These are phyloP conservation scores for Lycium barbarum DNA, from an alignment of 257 asterid species.

Conservation along the genomic window DNA sequence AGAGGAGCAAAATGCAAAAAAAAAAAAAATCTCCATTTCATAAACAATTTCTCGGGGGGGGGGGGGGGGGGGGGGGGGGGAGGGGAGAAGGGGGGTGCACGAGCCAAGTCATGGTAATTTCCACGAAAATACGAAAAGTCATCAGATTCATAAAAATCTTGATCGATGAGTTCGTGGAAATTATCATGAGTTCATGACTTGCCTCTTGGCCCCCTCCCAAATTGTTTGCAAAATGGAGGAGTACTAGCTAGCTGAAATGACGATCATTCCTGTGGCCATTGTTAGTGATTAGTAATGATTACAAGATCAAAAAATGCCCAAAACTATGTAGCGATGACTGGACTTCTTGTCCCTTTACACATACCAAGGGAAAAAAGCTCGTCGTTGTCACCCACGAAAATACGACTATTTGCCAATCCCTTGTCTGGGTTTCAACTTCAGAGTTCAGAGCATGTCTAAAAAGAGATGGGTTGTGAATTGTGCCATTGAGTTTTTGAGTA, in stretches of 20 bases:
- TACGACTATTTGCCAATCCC: neutral
- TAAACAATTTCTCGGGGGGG: neutral
- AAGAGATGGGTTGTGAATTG: slow-evolving; percentile 1
- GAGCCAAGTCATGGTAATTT: neutral
- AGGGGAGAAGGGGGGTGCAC: too few species aligned
- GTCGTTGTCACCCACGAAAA: neutral
- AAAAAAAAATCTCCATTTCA: neutral
- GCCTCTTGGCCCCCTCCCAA: too few species aligned
- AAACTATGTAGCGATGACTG: neutral
- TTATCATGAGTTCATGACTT: too few species aligned
- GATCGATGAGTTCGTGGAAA: neutral
- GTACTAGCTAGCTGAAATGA: too few species aligned
- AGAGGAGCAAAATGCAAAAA: too few species aligned
- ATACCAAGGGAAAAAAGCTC: slow-evolving; percentile 26
- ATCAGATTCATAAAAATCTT: too few species aligned
- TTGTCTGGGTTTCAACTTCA: neutral
- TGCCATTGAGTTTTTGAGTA: slow-evolving; percentile 20
- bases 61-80: too few species aligned
- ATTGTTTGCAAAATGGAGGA: too few species aligned
- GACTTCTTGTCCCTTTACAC: slow-evolving; percentile 17
- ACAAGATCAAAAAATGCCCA: neutral
- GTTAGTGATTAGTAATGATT: too few species aligned
- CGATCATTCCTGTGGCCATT: too few species aligned
- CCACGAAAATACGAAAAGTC: neutral
- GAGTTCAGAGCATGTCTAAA: neutral